phyloP scores from a whole-genome alignment of 2,329 filamentous ascomycete genomes.

The Penicillium occitanis region DNA sequence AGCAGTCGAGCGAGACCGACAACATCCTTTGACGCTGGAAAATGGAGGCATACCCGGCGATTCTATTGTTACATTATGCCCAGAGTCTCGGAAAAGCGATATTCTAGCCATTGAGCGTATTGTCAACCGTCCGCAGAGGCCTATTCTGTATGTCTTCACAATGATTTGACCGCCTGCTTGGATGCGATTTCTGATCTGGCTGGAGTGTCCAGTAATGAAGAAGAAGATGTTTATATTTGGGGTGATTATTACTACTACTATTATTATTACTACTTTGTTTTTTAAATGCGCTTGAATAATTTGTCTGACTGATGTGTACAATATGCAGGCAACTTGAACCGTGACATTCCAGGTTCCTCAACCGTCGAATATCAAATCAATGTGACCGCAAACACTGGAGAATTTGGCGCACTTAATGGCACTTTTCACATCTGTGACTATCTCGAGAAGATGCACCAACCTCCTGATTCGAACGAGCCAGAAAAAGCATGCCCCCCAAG shows the following conservation, averaged over 20 bases:
- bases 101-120: constrained; percentile 11
- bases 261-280: constrained; percentile 5
- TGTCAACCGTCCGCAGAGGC: constrained; percentile 4
- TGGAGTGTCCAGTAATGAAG: constrained; percentile 8
- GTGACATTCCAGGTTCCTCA: constrained; percentile 6
- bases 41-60: constrained; percentile 12
- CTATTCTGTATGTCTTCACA: constrained; percentile 14
- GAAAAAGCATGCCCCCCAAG: constrained; percentile 13
- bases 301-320: constrained; percentile 2
- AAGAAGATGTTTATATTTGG: constrained; percentile 11
- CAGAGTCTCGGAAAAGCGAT: constrained; percentile 10
- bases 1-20: constrained; percentile 9
- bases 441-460: constrained; percentile 15
- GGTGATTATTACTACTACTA: constrained; percentile 9
- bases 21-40: constrained; percentile 3
- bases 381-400: constrained; percentile 9
- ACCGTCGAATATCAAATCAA: constrained; percentile 13
- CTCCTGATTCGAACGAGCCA: constrained; percentile 13
- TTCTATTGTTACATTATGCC: constrained; percentile 10
- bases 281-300: constrained; percentile 5
- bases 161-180: constrained; percentile 8
- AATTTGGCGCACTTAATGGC: constrained; percentile 12
- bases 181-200: constrained; percentile 4
- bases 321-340: constrained; percentile 11
- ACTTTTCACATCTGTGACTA: constrained; percentile 13